Evolutionary conservation across 139 green algal species (phyloP), one percentile per base, ranked within the genome.

Genomic region (Picochlorum costavermella): DNA sequence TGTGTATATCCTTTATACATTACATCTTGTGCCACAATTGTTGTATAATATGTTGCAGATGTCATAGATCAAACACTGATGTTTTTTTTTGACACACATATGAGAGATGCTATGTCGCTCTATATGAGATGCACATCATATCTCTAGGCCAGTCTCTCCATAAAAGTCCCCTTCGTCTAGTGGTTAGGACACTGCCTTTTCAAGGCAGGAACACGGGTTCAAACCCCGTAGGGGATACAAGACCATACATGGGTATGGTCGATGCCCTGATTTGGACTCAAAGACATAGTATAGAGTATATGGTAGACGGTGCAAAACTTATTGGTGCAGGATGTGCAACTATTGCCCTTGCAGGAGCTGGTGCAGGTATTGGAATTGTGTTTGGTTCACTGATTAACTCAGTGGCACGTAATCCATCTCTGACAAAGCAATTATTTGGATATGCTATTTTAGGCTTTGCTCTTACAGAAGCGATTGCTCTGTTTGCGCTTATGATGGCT

Each of bases 361-460:
- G 78, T 64, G 81, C 78, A 59, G 83, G 83, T 51, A 82, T 90
- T 71, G 83, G 83, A 59, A 84, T 87, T 50, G 84, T 90, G 75
- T 87, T 90, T 74, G 81, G 83, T 63, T 87, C 81, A 56, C 70
- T 90, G 30, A 90, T 90, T 71, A 85, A 83, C 64, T 83, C 78
- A 56, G 83, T 84, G 64, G 83, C 83, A 51, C 72, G 83, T 73
- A 89, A 87, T 68, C 80, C 80, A 63, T 86, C 80, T 75, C 71
- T 87, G 50, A 58, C 50, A 29, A 58, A 58, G 23, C 79, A 85
- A 71, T 74, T 89, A 66, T 82, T 89, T 67, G 80, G 78, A 75
- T 87, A 87, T 67, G 83, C 83, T 14, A 81, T 89, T 73, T 77
- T 89, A 68, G 80, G 83, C 14, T 86, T 87, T 68, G 83, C 83